Evolutionary conservation across 805 yeast genomes (phyloP).

Genomic region (Candida yuanshanica): DNA sequence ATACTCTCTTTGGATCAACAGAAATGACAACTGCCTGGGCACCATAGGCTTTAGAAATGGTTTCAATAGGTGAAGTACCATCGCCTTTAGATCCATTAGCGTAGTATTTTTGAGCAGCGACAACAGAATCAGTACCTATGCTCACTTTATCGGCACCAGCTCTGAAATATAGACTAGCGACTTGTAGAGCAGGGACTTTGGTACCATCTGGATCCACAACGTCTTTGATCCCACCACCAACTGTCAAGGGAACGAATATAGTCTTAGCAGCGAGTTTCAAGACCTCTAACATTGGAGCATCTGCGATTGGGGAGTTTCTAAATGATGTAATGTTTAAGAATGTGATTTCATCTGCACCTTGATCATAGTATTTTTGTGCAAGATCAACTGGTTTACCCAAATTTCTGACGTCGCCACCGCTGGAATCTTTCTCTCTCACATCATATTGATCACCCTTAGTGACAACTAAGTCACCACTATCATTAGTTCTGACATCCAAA

Average conservation of each 20-base stretch:
- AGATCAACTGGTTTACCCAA: conserved; percentile 94
- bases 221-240: conserved; percentile 97
- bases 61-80: conserved; percentile 88
- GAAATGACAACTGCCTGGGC: conserved; percentile 97
- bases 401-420: conserved; percentile 69
- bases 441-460: conserved; percentile 99
- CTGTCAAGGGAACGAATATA: conserved; percentile 93
- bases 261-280: conserved; percentile 77
- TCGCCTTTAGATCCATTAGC: conserved; percentile 47
- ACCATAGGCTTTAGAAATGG: conserved; percentile 88
- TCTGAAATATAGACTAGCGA: conserved; percentile 85
- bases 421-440: conserved; percentile 70
- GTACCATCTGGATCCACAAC: conserved; percentile 82
- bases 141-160: conserved; percentile 98
- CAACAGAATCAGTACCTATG: conserved; percentile 96
- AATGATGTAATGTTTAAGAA: conserved; percentile 94
- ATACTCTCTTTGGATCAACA: conserved; percentile 92
- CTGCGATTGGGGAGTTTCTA: conserved; percentile 87
- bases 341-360: conserved; percentile 97
- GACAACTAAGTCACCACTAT: conserved; percentile 90
- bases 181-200: conserved; percentile 74
- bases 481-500: conserved; percentile 93
- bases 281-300: conserved; percentile 94
- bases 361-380: conserved; percentile 83
- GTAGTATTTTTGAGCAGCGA: conserved; percentile 81